Conservation (phyloP, 768 basidiomycete species). For the Naganishia kalamii region DNA sequence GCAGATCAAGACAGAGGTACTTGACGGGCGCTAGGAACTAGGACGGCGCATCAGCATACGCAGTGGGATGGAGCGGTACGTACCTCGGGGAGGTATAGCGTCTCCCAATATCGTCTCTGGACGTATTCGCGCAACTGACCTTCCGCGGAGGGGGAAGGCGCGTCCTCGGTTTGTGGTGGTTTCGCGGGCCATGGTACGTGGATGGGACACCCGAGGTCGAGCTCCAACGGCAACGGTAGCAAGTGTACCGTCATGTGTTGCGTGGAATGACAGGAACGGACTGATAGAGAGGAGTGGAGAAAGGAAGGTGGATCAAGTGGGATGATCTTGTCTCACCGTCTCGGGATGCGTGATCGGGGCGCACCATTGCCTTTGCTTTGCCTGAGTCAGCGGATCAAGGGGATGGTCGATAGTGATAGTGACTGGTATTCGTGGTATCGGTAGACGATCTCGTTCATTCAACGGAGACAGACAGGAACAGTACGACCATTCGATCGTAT, state of each 20-base stretch:
- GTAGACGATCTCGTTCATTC: too few relatives aligned
- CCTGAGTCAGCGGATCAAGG: too few relatives aligned
- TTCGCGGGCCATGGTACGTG: neutral
- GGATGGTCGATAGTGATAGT: too few relatives aligned
- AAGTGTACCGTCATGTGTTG: neutral
- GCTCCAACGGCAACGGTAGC: neutral
- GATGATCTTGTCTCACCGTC: neutral
- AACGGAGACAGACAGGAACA: too few relatives aligned
- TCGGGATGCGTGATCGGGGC: neutral
- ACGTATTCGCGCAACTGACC: neutral
- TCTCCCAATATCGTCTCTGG: slow-evolving; percentile 3
- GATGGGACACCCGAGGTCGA: neutral
- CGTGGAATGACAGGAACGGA: too few relatives aligned
- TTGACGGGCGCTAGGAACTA: slow-evolving; percentile 1
- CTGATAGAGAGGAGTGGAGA: neutral
- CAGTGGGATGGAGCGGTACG: neutral
- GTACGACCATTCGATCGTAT: too few relatives aligned
- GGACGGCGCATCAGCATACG: neutral
- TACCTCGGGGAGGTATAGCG: slow-evolving; percentile 16
- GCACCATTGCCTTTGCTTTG: neutral
- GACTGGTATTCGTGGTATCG: too few relatives aligned
- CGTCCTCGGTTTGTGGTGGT: too few relatives aligned
- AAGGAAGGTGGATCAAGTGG: neutral
- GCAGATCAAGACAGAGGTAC: neutral
- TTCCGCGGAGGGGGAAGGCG: neutral